A percentile compares a stretch with the other conserved stretches of the same genome.
phyloP scores from a whole-genome alignment of 768 basidiomycete species.

The Gelatoporia subvermispora region DNA sequence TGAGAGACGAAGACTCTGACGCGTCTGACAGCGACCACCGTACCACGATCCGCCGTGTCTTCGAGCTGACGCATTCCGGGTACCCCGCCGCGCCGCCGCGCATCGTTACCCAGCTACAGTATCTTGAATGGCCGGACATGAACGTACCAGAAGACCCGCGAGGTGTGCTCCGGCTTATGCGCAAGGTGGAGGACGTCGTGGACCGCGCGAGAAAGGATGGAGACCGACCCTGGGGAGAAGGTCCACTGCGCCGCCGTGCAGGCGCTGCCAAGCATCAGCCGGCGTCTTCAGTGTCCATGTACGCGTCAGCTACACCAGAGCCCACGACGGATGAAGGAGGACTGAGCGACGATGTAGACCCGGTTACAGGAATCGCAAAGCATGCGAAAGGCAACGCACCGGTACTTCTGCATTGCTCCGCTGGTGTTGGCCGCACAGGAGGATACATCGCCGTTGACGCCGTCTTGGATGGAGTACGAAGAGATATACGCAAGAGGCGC shows the following conservation, averaged over 20 bases:
- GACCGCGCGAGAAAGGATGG: constrained; percentile 17
- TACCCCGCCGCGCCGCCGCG: constrained; percentile 59
- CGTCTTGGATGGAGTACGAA: constrained; percentile 67
- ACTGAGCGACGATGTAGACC: constrained; percentile 39
- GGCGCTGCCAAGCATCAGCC: constrained; percentile 5
- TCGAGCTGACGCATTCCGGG: constrained; percentile 59
- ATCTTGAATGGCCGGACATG: constrained; percentile 94
- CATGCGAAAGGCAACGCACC: constrained; percentile 53
- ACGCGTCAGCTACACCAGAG: background rate
- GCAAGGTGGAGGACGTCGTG: constrained; percentile 50
- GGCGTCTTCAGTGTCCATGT: background rate
- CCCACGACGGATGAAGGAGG: background rate
- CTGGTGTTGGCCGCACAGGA: constrained; percentile 93
- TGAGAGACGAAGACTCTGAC: background rate
- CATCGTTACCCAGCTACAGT: constrained; percentile 84
- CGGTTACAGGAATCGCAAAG: constrained; percentile 49
- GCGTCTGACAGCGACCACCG: constrained; percentile 6
- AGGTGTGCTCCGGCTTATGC: constrained; percentile 69
- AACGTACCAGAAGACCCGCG: constrained; percentile 86
- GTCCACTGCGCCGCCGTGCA: constrained; percentile 15
- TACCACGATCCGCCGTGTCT: constrained; percentile 51
- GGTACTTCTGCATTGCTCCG: constrained; percentile 84
- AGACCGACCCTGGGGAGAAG: constrained; percentile 18
- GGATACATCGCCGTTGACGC: constrained; percentile 90
- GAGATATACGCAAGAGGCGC: constrained; percentile 44